Evolutionary conservation across 2,329 filamentous ascomycete species (phyloP), one percentile per base, ranked within the genome.

Genomic region (Phialophora verrucosa): DNA sequence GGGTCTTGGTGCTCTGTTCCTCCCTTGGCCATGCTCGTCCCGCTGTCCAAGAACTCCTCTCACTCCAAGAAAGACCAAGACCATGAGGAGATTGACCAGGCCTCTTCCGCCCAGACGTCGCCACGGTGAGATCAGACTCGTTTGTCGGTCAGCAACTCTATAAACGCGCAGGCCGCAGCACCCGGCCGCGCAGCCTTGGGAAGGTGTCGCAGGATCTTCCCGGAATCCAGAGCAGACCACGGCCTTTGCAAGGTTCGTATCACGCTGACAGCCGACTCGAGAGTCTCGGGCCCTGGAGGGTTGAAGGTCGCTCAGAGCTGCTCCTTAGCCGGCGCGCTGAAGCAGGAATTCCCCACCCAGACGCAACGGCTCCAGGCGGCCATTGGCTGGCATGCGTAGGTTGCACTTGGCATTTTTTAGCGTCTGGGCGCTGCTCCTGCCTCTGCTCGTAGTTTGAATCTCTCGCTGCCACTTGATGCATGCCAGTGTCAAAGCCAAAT

Each of bases 21-120:
- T 35, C 29, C 50, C 44, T 54, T 53, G 56, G 50, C 55, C 42
- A 51, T 61, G 65, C 62, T 65, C 64, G 63, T 65, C 66, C 66
- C 66, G 66, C 66, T 59, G 58, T 53, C 59, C 44, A 50, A 44
- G 50, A 56, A 59, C 59, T 64, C 66, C 66, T 60, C 68, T 29
- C 63, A 29, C 38, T 62, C 67, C 64, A 69, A 66, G 66, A 62
- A 57, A 60, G 27, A 51, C 58, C 64, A 67, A 66, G 59, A 69
- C 61, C 32, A 20, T 29, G 44, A 61, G 59, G 59, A 51, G 49
- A 51, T 54, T 51, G 49, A 51, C 14, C 20, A 51, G 49, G 25
- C 25, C 49, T 1, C 20, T 23, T 51, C 49, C 49, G 49, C 49
- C 20, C 49, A 51, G 20, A 12, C 11, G 25, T 23, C 49, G 25